phyloP scores from a whole-genome alignment of 2,329 filamentous ascomycete genomes.

The Eutypa lata region DNA sequence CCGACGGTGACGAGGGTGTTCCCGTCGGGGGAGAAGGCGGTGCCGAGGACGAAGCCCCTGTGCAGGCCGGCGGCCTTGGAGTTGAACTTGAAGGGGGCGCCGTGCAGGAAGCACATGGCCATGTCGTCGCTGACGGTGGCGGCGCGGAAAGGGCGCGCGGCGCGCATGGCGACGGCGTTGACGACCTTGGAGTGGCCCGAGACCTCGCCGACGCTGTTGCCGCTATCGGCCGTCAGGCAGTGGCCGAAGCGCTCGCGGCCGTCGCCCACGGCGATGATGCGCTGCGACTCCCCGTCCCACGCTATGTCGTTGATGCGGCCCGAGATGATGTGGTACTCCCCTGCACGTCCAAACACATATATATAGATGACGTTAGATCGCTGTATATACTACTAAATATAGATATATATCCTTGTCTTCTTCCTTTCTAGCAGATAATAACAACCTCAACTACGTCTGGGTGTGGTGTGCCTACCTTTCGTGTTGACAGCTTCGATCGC shows the following conservation, averaged over 20 bases:
- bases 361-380: too few species aligned
- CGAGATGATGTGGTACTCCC: conserved; percentile 91
- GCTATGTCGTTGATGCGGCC: conserved; percentile 94
- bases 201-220: conserved; percentile 94
- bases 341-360: too few species aligned
- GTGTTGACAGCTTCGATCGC: conserved; percentile 79
- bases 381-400: too few species aligned
- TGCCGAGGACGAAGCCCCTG: conserved; percentile 83
- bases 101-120: conserved; percentile 87
- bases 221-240: conserved; percentile 92
- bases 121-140: conserved; percentile 90
- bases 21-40: conserved; percentile 88
- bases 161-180: conserved; percentile 86
- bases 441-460: too few species aligned
- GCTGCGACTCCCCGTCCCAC: conserved; percentile 96
- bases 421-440: too few species aligned
- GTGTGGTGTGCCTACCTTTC: conserved; percentile 51
- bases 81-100: conserved; percentile 94
- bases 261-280: conserved; percentile 93
- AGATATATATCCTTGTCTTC: too few species aligned
- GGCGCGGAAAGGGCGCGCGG: conserved; percentile 85
- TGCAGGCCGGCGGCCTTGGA: conserved; percentile 76
- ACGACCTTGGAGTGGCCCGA: conserved; percentile 86
- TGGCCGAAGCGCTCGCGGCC: conserved; percentile 91
- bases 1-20: conserved; percentile 80